Conservation (phyloP, 1,284 basidiomycete species). For the Apiotrichum sp. region DNA sequence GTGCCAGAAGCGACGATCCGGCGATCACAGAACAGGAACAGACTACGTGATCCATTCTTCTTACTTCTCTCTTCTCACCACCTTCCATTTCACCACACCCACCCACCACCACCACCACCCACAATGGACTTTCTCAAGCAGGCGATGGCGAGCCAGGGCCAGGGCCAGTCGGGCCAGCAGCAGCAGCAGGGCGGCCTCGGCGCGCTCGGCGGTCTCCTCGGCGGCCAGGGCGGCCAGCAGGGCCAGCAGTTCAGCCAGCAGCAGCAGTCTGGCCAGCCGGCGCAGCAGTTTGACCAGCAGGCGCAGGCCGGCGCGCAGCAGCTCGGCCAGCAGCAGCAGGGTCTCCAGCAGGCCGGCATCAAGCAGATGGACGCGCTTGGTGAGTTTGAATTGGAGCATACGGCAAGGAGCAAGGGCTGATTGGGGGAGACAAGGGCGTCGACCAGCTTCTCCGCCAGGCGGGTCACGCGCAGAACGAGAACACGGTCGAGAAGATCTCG, state of each 20-base stretch:
- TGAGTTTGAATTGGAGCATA: slow-evolving; percentile 18
- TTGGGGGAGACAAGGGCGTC: slow-evolving; percentile 41
- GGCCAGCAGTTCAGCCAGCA: slow-evolving; percentile 1
- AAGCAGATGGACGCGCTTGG: slow-evolving; percentile 33
- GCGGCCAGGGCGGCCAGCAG: background rate
- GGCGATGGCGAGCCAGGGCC: background rate
- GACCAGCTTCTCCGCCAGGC: slow-evolving; percentile 25
- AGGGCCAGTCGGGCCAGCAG: background rate
- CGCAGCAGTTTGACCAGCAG: slow-evolving; percentile 22
- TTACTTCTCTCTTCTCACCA: background rate
- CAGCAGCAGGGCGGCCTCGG: too few species aligned
- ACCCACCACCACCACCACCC: background rate
- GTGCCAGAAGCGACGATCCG: too few species aligned
- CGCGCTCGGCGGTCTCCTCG: too few species aligned
- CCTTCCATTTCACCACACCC: background rate
- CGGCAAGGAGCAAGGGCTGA: background rate
- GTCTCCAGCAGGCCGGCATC: background rate
- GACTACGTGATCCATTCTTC: background rate
- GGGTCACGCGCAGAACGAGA: slow-evolving; percentile 38
- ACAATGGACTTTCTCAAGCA: slow-evolving; percentile 5
- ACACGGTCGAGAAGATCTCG: slow-evolving; percentile 49
- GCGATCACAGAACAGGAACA: too few species aligned
- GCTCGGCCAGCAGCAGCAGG: background rate
- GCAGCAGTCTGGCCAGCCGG: slow-evolving; percentile 1
- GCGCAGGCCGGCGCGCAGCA: background rate